phyloP scores from a whole-genome alignment of 108 stramenopile species.

The Stephanodiscus triporus region DNA sequence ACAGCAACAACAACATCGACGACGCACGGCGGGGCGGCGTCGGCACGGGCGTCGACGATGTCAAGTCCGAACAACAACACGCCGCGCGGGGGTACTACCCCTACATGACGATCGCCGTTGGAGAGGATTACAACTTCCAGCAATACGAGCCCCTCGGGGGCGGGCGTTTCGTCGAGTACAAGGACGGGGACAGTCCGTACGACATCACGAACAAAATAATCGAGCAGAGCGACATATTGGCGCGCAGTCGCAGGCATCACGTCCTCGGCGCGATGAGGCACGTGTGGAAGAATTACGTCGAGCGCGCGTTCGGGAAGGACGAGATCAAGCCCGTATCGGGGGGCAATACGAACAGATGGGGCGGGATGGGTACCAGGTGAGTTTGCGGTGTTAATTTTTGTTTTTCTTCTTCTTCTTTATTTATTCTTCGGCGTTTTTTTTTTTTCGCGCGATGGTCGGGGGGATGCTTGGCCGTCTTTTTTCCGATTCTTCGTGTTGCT shows the following conservation, averaged over 20 bases:
- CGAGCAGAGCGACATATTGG: constrained; percentile 50
- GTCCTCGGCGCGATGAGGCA: constrained; percentile 77
- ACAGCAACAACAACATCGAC: too few relatives aligned
- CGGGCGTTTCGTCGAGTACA: constrained; percentile 39
- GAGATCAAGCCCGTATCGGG: constrained; percentile 70
- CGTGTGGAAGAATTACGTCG: constrained; percentile 72
- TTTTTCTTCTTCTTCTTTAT: too few relatives aligned
- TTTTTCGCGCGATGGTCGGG: not conserved
- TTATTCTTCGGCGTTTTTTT: too few relatives aligned
- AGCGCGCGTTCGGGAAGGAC: constrained; percentile 85
- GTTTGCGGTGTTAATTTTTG: too few relatives aligned
- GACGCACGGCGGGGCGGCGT: too few relatives aligned
- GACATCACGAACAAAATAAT: constrained; percentile 7
- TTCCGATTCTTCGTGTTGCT: too few relatives aligned
- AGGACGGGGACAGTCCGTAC: constrained; percentile 39
- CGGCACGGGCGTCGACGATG: not conserved
- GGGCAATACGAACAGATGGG: constrained; percentile 67
- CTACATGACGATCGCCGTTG: constrained; percentile 36
- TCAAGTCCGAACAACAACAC: too few relatives aligned
- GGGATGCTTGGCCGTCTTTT: not conserved
- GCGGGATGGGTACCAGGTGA: constrained; percentile 89
- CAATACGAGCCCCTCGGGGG: constrained; percentile 39
- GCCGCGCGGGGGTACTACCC: constrained; percentile 24
- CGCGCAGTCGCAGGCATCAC: constrained; percentile 66
- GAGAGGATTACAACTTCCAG: constrained; percentile 26